These are phyloP conservation scores for Agaricus blazei DNA, from an alignment of 768 basidiomycete genomes.

Conservation along the genomic window DNA sequence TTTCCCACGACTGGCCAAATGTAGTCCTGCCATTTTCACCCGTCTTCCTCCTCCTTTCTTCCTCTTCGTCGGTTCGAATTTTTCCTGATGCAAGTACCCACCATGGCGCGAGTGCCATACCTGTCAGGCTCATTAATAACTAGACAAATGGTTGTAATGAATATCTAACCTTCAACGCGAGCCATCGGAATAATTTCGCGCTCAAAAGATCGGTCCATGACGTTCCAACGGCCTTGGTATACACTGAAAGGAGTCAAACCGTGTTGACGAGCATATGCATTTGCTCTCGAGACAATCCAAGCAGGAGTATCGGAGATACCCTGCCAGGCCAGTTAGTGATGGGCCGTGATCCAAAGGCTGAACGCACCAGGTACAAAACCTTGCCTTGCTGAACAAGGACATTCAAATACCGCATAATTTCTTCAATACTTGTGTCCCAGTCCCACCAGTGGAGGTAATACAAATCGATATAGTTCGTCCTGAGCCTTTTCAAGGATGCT, in stretches of 20 bases:
- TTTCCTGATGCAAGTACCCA: constrained; percentile 32
- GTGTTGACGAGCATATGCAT: constrained; percentile 45
- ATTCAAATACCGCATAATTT: constrained; percentile 52
- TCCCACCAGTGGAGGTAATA: constrained; percentile 46
- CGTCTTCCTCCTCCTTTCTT: constrained; percentile 17
- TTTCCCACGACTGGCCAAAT: constrained; percentile 32
- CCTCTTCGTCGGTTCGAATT: constrained; percentile 46
- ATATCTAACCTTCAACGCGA: constrained; percentile 29
- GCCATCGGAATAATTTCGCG: constrained; percentile 49
- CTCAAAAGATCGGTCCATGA: constrained; percentile 43
- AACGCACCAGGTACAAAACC: constrained; percentile 36
- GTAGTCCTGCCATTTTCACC: constrained; percentile 33
- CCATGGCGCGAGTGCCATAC: constrained; percentile 28
- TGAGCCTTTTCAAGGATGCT: constrained; percentile 35
- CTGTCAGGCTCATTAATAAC: constrained; percentile 5
- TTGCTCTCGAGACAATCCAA: constrained; percentile 44
- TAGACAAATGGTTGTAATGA: no score
- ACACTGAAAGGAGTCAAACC: constrained; percentile 47
- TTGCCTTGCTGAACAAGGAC: constrained; percentile 45
- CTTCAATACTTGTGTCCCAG: constrained; percentile 42
- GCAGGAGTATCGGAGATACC: constrained; percentile 40
- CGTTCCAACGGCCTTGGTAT: constrained; percentile 46
- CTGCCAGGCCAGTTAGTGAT: constrained; percentile 12
- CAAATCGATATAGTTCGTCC: constrained; percentile 29
- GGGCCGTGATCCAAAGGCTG: no score